These are phyloP conservation scores for Euphrasia confusa DNA, from an alignment of 257 asterid genomes.

Conservation along the genomic window DNA sequence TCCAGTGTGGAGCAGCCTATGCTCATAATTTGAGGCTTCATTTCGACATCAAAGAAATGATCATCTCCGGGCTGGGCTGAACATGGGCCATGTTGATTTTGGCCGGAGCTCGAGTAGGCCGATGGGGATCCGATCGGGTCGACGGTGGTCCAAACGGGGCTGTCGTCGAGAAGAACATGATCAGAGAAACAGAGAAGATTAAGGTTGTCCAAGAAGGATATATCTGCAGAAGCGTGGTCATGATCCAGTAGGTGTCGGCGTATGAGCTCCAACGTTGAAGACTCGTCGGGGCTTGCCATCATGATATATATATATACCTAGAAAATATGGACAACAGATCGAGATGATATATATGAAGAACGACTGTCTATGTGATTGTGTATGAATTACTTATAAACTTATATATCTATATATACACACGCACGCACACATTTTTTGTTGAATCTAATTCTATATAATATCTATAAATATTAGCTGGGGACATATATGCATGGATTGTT, in stretches of 20 bases:
- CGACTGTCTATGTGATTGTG: too few species aligned
- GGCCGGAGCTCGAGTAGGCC: conserved; percentile 23
- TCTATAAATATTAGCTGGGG: too few species aligned
- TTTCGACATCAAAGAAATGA: conserved; percentile 28
- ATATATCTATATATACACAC: too few species aligned
- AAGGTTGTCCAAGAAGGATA: conserved; percentile 37
- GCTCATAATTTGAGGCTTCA: conserved; percentile 19
- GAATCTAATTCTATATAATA: too few species aligned
- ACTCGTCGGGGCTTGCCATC: conserved; percentile 32
- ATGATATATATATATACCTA: background rate
- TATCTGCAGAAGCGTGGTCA: conserved; percentile 37
- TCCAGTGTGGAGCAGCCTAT: background rate
- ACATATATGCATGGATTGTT: too few species aligned
- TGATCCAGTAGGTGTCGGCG: conserved; percentile 45
- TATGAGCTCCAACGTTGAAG: conserved; percentile 46
- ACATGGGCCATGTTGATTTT: conserved; percentile 27
- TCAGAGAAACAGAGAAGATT: conserved; percentile 30
- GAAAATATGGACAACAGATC: background rate
- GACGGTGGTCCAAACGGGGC: conserved; percentile 11
- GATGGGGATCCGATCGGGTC: conserved; percentile 24
- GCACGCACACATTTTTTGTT: too few species aligned
- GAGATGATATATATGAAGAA: too few species aligned
- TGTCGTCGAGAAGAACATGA: background rate
- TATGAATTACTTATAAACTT: too few species aligned
- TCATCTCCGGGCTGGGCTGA: conserved; percentile 8